Conservation (phyloP, 208 protist species). For the Crithidia sp. region DNA sequence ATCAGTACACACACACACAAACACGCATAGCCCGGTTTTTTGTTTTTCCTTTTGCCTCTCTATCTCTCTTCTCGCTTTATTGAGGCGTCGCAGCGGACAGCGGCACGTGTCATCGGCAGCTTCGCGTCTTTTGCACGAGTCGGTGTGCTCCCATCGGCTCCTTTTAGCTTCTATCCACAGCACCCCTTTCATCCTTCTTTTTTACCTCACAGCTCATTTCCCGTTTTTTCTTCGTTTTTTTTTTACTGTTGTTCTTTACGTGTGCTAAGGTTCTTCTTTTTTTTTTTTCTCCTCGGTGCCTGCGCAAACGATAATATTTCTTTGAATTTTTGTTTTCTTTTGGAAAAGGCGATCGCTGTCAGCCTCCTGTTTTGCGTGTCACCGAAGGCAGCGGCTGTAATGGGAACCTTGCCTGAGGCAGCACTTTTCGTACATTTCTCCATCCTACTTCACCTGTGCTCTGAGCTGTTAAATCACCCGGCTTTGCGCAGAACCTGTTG, state of each 20-base stretch:
- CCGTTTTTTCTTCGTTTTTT: slow-evolving; percentile 5
- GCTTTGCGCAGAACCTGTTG: neutral
- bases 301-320: neutral
- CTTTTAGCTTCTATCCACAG: no score
- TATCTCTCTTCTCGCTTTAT: no score
- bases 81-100: no score
- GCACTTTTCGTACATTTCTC: neutral
- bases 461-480: neutral
- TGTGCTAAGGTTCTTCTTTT: neutral
- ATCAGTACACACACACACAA: no score
- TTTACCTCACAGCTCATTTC: no score
- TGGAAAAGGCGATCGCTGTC: neutral
- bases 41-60: no score
- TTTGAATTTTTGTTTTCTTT: neutral
- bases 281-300: neutral
- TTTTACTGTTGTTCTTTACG: neutral
- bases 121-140: no score
- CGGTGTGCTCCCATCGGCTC: no score
- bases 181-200: no score
- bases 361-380: neutral
- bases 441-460: neutral
- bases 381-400: neutral
- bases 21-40: no score
- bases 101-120: no score
- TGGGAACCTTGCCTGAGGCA: neutral